Evolutionary conservation across 352 stramenopile species (phyloP), one percentile per base, ranked within the genome.

Genomic region (Pythium brassicae): DNA sequence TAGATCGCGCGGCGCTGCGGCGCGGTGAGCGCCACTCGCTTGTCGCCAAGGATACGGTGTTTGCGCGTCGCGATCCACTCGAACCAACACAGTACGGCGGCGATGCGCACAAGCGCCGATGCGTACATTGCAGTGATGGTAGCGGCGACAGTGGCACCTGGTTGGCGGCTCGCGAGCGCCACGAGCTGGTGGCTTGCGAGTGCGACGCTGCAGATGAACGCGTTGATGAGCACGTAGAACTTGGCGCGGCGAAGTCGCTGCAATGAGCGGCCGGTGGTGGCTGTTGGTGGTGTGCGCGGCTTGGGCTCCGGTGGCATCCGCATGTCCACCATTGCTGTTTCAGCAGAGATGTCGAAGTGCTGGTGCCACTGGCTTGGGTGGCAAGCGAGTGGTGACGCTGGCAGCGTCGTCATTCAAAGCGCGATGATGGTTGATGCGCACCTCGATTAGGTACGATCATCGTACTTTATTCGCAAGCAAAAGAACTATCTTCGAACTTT

Each of bases 171-270:
- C 19, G 61, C 55, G 17, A 37, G 25, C 7, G 56, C 15, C 8
- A 68, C 48, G 53, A 76, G 43, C 23, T 45, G 25, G 44, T 65
- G 68, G 58, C 72, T 85, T 12, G 43, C 49, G 14, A 71, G 23
- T 6, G 62, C 74, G 35, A 94, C 64, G 37, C 66, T 69, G 57
- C 68, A 86, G 61, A 90, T 91, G 66, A 94, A 94, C 19, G 72
- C 69, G 57, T 94, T 94, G 66, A 94, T 88, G 55, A 94, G 48
- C 19, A 64, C 50, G 70, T 94, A 94, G 66, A 84, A 94, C 71
- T 89, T 92, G 64, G 68, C 69, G 32, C 77, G 74, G 34, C 83
- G 76, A 59, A 74, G 62, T 26, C 78, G 17, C 2, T 66, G 65
- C 50, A 7, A 47, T 14, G 22, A 19, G 29, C 22, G 56, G 40